Base-by-base conservation (phyloP, 345 rosid genomes). In the Heritiera littoralis region DNA sequence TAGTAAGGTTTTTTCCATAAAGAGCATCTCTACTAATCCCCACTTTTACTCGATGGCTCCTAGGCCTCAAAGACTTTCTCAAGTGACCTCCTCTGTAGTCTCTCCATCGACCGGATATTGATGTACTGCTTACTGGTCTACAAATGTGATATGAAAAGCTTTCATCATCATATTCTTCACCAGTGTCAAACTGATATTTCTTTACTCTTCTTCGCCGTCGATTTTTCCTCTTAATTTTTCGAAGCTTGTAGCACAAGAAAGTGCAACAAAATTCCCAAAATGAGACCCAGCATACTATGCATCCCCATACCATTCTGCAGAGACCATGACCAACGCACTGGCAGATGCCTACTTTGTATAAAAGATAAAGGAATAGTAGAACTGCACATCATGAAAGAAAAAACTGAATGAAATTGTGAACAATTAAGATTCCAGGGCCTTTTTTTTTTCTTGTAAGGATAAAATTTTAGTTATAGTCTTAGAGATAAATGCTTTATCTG, bases 291-390 rank as follows among this genome's bases (percentile, higher is more conserved):
- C 82, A 81, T 7, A 78, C 82, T 51, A 85, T 79, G 59, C 86
- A 78, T 41, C 77, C 72, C 88, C 92, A 85, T 0, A 76, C 66
- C 78, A 83, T 43, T 66, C 77, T 84, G 86, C 86, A 85, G 48
- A 89, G 64, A 80, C 91, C 77, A 63, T 77, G 87, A 76, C 81
- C 61, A 60, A 89, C 63, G 72, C 92, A 86, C 71, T 88, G 81
- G 83, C 81, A 84, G 30, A 89, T 83, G 0, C 89, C 84, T 55
- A 85, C 51, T 84, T 86, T 89, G 61, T 89, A 69, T 35, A 85
- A 60, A 72, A 91, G 85, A 79, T 84, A 86, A 69, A 89, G 72
- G 88, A 88, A 88, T 14, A 88, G 66, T 0, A 84, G 88, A 76
- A 87, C 86, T 86, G 80, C 81, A 76, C 9, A 38, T 78, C 6